Evolutionary conservation across 2,329 filamentous ascomycete genomes (phyloP).

Genomic region (Cladosporium halotolerans): DNA sequence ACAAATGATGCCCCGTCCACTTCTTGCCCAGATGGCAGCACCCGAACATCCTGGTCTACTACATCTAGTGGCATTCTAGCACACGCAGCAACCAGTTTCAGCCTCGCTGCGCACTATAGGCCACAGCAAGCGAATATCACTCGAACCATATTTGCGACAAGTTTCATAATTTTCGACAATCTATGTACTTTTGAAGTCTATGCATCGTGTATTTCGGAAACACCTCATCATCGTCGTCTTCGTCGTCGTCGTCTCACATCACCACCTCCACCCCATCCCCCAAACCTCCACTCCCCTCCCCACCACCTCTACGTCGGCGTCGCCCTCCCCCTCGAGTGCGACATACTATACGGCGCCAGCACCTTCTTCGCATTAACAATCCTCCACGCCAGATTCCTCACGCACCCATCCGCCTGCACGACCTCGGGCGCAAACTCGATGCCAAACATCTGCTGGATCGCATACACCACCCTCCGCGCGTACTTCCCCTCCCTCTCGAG

Average conservation of each 20-base stretch:
- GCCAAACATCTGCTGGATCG: constrained; percentile 91
- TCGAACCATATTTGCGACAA: too few species aligned
- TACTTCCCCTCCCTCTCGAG: constrained; percentile 87
- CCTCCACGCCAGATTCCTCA: constrained; percentile 85
- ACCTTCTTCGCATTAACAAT: constrained; percentile 95
- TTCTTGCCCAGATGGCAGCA: too few species aligned
- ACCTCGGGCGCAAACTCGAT: constrained; percentile 92
- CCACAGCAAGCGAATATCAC: too few species aligned
- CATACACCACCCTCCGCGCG: constrained; percentile 83
- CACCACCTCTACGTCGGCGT: constrained; percentile 19
- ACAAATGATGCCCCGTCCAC: too few species aligned
- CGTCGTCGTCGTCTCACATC: too few species aligned
- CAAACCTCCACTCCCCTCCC: neutral
- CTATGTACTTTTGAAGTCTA: neutral
- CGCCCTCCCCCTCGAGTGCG: constrained; percentile 33
- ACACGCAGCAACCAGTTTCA: too few species aligned
- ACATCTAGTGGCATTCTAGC: too few species aligned
- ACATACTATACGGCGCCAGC: constrained; percentile 52
- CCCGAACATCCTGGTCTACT: too few species aligned
- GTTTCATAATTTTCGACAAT: too few species aligned
- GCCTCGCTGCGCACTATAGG: too few species aligned
- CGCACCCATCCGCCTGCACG: constrained; percentile 84
- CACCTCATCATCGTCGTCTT: too few species aligned
- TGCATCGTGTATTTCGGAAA: too few species aligned
- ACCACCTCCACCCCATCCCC: neutral